These are phyloP conservation scores for Lipomyces spencermartinsiae DNA, from an alignment of 805 yeast genomes.

Conservation along the genomic window DNA sequence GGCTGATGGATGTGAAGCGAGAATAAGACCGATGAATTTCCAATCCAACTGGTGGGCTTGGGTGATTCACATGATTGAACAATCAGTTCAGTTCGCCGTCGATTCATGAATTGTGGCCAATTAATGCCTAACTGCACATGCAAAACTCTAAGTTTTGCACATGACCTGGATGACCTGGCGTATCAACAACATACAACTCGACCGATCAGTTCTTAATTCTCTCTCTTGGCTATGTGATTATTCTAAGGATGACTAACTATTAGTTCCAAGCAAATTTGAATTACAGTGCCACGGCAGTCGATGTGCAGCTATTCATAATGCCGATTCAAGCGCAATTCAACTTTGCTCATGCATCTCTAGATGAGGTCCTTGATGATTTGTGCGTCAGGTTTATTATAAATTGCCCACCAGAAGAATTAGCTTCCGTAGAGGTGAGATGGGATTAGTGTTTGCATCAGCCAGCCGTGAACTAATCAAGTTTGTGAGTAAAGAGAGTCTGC, in stretches of 20 bases:
- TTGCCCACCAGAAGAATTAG: conserved; percentile 88
- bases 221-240: neutral
- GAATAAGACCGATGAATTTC: neutral
- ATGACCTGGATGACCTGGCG: too few relatives aligned
- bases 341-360: conserved; percentile 69
- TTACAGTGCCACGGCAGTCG: neutral
- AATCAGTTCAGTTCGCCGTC: too few relatives aligned
- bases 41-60: neutral
- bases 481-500: conserved; percentile 64
- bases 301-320: conserved; percentile 15
- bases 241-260: neutral
- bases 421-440: conserved; percentile 59
- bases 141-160: too few relatives aligned
- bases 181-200: too few relatives aligned
- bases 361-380: conserved; percentile 80
- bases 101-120: neutral
- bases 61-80: too few relatives aligned
- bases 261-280: too few relatives aligned
- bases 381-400: conserved; percentile 88
- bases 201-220: too few relatives aligned
- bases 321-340: conserved; percentile 32
- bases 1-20: neutral
- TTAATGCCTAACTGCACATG: neutral
- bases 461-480: neutral
- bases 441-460: neutral